Conservation (phyloP, 2,329 filamentous ascomycete species). For the Pseudogymnoascus sp. region DNA sequence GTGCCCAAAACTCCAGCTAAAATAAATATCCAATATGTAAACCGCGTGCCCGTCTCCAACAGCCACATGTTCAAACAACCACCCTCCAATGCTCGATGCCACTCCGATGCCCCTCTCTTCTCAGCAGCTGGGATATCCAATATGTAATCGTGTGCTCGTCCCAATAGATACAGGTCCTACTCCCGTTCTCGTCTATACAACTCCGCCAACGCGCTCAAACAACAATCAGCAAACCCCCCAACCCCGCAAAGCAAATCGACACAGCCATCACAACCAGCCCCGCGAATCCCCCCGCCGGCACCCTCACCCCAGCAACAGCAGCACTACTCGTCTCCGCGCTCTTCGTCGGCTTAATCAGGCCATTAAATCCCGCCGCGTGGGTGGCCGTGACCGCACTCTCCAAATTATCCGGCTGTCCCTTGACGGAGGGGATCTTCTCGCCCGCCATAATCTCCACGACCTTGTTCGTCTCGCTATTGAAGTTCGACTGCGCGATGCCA, state of each 20-base stretch:
- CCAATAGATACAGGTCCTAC: not conserved
- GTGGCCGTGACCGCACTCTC: not conserved
- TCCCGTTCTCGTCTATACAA: not conserved
- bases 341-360: not conserved
- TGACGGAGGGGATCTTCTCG: not conserved
- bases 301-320: not conserved
- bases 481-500: constrained; percentile 45
- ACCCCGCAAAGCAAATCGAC: not conserved
- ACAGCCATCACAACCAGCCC: not conserved
- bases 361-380: not conserved
- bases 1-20: too few relatives aligned
- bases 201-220: not conserved
- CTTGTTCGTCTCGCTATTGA: constrained; percentile 38
- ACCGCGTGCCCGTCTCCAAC: not conserved
- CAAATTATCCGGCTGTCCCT: not conserved
- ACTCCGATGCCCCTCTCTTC: not conserved
- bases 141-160: not conserved
- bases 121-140: not conserved
- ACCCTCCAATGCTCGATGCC: not conserved
- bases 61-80: not conserved
- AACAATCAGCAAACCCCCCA: not conserved
- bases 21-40: not conserved
- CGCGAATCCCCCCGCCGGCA: not conserved
- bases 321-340: not conserved
- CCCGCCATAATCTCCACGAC: constrained; percentile 37